phyloP scores from a whole-genome alignment of 495 filamentous ascomycete genomes.

The Mycothermus thermophilus region DNA sequence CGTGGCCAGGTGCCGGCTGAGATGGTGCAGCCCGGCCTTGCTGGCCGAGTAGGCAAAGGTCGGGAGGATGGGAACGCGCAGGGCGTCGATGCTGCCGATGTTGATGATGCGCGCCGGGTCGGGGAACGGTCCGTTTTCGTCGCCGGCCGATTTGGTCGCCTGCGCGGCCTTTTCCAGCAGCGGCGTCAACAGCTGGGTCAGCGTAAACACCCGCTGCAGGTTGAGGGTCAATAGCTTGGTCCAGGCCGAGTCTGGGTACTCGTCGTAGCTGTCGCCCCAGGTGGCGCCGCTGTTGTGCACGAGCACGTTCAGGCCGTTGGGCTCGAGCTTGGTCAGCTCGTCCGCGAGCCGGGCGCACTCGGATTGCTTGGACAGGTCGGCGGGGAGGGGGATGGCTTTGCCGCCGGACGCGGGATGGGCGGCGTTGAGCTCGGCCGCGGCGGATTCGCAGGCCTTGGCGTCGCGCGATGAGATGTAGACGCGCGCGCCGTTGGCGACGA shows the following conservation, averaged over 20 bases:
- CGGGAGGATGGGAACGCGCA: slow-evolving; percentile 55
- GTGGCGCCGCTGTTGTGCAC: slow-evolving; percentile 75
- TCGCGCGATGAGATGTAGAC: slow-evolving; percentile 75
- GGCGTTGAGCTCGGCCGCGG: slow-evolving; percentile 16
- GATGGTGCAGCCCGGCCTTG: slow-evolving; percentile 66
- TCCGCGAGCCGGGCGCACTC: slow-evolving; percentile 50
- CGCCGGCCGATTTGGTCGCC: slow-evolving; percentile 31
- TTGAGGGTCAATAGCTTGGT: slow-evolving; percentile 65
- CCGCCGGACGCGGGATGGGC: slow-evolving; percentile 2
- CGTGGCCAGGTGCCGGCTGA: slow-evolving; percentile 54
- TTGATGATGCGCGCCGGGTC: slow-evolving; percentile 56
- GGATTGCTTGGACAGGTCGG: slow-evolving; percentile 22
- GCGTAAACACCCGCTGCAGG: slow-evolving; percentile 64
- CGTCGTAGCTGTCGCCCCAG: slow-evolving; percentile 58
- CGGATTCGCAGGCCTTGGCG: slow-evolving; percentile 20
- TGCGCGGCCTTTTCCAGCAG: slow-evolving; percentile 43
- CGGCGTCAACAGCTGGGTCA: slow-evolving; percentile 60
- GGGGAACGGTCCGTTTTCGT: slow-evolving; percentile 1
- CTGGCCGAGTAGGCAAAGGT: slow-evolving; percentile 63
- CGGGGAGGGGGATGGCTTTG: slow-evolving; percentile 23
- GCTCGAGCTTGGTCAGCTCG: slow-evolving; percentile 46
- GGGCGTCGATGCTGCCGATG: slow-evolving; percentile 62
- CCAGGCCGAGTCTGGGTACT: slow-evolving; percentile 61
- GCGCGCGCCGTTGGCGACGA: slow-evolving; percentile 62
- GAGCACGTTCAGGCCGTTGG: slow-evolving; percentile 55